Evolutionary conservation across 371 early-diverging fungal genomes (phyloP).

Genomic region (Mucor plumbeus): DNA sequence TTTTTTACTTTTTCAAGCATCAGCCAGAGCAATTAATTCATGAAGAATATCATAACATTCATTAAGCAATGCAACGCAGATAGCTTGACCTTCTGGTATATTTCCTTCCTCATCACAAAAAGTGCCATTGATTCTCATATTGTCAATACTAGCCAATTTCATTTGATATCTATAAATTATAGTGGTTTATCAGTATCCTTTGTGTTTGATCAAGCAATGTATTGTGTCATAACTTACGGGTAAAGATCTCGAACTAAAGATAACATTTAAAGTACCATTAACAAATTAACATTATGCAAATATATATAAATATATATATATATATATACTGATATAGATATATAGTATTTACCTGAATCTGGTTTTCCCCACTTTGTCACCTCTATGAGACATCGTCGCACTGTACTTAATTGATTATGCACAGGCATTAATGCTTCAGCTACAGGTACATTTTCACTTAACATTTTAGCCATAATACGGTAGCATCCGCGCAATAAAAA

Average conservation of each 20-base stretch:
- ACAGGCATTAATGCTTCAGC: conserved; percentile 85
- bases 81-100: conserved; percentile 86
- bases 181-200: neutral
- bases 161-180: conserved; percentile 66
- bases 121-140: conserved; percentile 84
- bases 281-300: no score
- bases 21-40: conserved; percentile 63
- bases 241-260: conserved; percentile 75
- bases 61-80: conserved; percentile 81
- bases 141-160: conserved; percentile 83
- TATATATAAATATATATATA: no score
- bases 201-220: neutral
- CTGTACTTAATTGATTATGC: conserved; percentile 84
- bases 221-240: conserved; percentile 54
- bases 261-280: conserved; percentile 19
- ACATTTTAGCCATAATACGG: conserved; percentile 82
- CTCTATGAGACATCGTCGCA: conserved; percentile 81
- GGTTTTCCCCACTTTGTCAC: conserved; percentile 85
- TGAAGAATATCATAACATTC: conserved; percentile 89
- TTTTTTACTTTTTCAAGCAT: conserved; percentile 5
- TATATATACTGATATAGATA: no score
- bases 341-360: conserved; percentile 58
- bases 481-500: conserved; percentile 89
- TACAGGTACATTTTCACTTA: conserved; percentile 85
- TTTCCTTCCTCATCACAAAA: conserved; percentile 84